phyloP scores from a whole-genome alignment of 2,329 filamentous ascomycete species.

The Penicillium sp. region DNA sequence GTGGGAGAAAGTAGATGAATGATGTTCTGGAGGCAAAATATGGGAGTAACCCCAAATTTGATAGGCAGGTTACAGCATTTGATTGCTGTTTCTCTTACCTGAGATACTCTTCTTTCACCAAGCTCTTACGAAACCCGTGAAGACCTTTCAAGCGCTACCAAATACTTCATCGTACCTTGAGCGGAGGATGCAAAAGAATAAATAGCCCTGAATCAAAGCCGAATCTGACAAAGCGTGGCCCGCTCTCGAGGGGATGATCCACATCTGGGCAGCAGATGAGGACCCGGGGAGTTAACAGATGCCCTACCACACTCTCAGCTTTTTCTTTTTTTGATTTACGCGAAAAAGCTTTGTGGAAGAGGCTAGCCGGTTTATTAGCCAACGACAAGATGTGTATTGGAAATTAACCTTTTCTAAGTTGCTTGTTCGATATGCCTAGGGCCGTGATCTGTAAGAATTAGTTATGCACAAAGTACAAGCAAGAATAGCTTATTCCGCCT shows the following conservation, averaged over 20 bases:
- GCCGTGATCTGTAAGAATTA: background rate
- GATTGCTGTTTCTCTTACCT: too few species aligned
- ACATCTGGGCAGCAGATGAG: background rate
- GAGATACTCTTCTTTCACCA: slow-evolving; percentile 11
- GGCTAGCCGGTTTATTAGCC: background rate
- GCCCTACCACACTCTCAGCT: background rate
- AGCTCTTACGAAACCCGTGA: slow-evolving; percentile 11
- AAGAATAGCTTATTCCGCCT: background rate
- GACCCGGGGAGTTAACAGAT: background rate
- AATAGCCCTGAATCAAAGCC: background rate
- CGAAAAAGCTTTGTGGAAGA: background rate
- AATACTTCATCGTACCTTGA: slow-evolving; percentile 13
- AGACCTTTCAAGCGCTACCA: slow-evolving; percentile 12
- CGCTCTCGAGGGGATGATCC: background rate
- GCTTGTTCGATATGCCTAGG: background rate
- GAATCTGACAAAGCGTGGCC: background rate
- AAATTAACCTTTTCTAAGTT: background rate
- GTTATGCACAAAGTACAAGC: slow-evolving; percentile 2
- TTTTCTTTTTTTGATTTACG: background rate
- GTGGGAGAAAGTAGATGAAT: too few species aligned
- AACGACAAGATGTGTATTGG: background rate
- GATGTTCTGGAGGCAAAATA: too few species aligned
- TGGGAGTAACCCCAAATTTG: too few species aligned
- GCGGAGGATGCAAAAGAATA: background rate
- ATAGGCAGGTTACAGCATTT: too few species aligned